Percentiles rank a stretch among this genome's conserved stretches.
These are phyloP conservation scores for Wickerhamiella occidentalis DNA, from an alignment of 805 yeast genomes.

Conservation along the genomic window DNA sequence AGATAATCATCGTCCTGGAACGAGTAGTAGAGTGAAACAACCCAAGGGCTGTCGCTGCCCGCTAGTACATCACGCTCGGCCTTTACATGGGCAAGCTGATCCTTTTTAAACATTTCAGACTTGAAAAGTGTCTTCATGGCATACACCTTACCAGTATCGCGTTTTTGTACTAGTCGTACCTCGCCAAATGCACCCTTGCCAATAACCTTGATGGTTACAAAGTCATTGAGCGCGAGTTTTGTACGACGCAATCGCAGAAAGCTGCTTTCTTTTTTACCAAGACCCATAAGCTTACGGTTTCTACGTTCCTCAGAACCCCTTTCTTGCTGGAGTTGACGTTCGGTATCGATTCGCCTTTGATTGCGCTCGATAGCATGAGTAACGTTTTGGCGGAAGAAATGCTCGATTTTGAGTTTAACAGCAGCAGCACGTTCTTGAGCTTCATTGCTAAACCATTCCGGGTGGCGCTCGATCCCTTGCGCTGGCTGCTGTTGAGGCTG, in stretches of 20 bases:
- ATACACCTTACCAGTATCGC: conserved; percentile 80
- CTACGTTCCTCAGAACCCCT: conserved; percentile 77
- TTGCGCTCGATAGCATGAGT: conserved; percentile 91
- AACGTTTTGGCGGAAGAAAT: conserved; percentile 73
- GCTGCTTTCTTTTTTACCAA: conserved; percentile 83
- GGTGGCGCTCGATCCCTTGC: conserved; percentile 58
- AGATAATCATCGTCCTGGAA: conserved; percentile 68
- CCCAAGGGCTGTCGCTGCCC: conserved; percentile 81
- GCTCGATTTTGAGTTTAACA: conserved; percentile 68
- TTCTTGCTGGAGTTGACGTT: conserved; percentile 54
- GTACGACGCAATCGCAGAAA: conserved; percentile 78
- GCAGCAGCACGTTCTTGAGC: conserved; percentile 80
- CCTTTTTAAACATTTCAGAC: conserved; percentile 88
- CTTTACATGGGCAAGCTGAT: conserved; percentile 87
- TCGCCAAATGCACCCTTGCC: conserved; percentile 99
- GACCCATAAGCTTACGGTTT: conserved; percentile 62
- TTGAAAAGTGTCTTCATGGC: conserved; percentile 90
- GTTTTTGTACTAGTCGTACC: conserved; percentile 85
- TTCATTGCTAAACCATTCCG: conserved; percentile 57
- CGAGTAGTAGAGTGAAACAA: conserved; percentile 67
- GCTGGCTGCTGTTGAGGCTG: not conserved
- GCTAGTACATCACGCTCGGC: conserved; percentile 95
- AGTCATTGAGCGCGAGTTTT: conserved; percentile 64
- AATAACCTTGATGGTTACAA: conserved; percentile 73
- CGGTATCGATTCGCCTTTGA: conserved; percentile 79